These are phyloP conservation scores for Petrea volubilis DNA, from an alignment of 257 asterid species.

Conservation along the genomic window DNA sequence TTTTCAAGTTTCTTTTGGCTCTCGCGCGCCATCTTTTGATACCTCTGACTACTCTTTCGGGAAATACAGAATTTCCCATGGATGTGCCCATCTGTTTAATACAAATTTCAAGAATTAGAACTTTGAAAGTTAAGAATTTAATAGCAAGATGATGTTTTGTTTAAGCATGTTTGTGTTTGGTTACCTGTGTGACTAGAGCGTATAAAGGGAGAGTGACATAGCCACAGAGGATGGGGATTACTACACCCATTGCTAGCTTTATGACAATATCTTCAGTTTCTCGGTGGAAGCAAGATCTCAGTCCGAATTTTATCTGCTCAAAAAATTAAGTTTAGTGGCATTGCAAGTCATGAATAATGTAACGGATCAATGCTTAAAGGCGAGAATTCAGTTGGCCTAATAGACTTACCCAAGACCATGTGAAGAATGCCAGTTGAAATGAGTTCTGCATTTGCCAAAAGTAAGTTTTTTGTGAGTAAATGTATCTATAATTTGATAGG, in stretches of 20 bases:
- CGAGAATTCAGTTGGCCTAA: neutral
- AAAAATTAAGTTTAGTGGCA: neutral
- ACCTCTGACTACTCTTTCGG: slow-evolving; percentile 46
- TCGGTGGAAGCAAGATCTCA: slow-evolving; percentile 69
- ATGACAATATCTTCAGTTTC: slow-evolving; percentile 55
- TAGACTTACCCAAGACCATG: slow-evolving; percentile 71
- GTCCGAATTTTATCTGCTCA: slow-evolving; percentile 57
- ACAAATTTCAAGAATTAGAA: neutral
- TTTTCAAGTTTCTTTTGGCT: slow-evolving; percentile 53
- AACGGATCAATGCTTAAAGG: neutral
- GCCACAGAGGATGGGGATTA: slow-evolving; percentile 71
- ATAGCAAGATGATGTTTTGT: neutral
- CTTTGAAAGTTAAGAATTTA: neutral
- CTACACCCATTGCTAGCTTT: slow-evolving; percentile 48
- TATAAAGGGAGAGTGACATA: slow-evolving; percentile 76
- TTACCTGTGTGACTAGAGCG: slow-evolving; percentile 73
- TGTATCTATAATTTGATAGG: neutral
- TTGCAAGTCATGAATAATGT: neutral
- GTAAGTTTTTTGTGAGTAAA: neutral
- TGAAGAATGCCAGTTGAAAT: slow-evolving; percentile 73
- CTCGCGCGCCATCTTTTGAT: slow-evolving; percentile 59
- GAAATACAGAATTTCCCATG: slow-evolving; percentile 52
- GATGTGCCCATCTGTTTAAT: slow-evolving; percentile 65
- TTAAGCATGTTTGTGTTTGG: neutral
- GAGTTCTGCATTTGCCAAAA: slow-evolving; percentile 58